Conservation (phyloP, 176 grass and related monocot genomes). For the Juncus inflexus region DNA sequence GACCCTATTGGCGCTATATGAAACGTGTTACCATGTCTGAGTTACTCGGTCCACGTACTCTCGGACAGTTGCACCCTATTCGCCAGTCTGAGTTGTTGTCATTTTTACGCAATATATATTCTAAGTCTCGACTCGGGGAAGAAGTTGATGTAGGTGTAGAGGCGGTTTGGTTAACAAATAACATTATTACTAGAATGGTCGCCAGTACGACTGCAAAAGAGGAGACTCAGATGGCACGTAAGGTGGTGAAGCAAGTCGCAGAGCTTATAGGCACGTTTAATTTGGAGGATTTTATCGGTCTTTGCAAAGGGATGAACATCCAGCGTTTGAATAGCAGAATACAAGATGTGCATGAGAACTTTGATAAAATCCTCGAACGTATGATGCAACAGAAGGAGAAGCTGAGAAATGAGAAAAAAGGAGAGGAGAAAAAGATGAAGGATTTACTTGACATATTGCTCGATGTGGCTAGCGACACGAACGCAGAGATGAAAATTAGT, state of each 20-base stretch:
- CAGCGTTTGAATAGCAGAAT: slow-evolving; percentile 53
- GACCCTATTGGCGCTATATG: slow-evolving; percentile 71
- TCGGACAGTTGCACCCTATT: slow-evolving; percentile 50
- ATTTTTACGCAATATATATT: slow-evolving; percentile 11
- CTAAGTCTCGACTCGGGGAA: not conserved
- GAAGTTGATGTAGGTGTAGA: slow-evolving; percentile 39
- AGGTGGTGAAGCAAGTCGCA: slow-evolving; percentile 46
- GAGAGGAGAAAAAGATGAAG: slow-evolving; percentile 19
- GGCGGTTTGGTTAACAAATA: slow-evolving; percentile 44
- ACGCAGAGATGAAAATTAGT: slow-evolving; percentile 54
- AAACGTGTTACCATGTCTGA: slow-evolving; percentile 69
- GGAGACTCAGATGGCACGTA: slow-evolving; percentile 39
- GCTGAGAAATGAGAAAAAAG: not conserved
- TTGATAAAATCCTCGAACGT: slow-evolving; percentile 58
- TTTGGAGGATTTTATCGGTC: slow-evolving; percentile 47
- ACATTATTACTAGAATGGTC: slow-evolving; percentile 45
- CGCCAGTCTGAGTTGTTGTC: slow-evolving; percentile 34
- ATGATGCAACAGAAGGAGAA: slow-evolving; percentile 51
- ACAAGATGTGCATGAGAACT: slow-evolving; percentile 38
- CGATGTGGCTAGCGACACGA: slow-evolving; percentile 38
- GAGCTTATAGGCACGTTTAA: slow-evolving; percentile 66
- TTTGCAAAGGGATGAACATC: slow-evolving; percentile 47
- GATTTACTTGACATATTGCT: slow-evolving; percentile 70
- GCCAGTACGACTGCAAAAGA: slow-evolving; percentile 29
- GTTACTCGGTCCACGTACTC: slow-evolving; percentile 59